Evolutionary conservation across 768 basidiomycete species (phyloP).

Genomic region (Arthromyces matolae): DNA sequence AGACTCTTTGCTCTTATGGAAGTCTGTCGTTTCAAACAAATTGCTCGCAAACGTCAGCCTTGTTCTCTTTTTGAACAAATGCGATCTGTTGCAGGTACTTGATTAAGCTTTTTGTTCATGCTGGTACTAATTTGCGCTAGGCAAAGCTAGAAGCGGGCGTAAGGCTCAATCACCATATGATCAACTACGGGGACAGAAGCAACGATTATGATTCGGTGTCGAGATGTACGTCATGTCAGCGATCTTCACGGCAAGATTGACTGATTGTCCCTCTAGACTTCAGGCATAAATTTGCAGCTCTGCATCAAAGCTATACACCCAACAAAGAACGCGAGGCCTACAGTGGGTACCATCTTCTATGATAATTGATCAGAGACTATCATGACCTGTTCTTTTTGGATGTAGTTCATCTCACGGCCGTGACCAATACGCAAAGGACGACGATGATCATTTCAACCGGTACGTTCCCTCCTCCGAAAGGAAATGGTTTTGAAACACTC

Average conservation of each 20-base stretch:
- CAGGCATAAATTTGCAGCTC: slow-evolving; percentile 62
- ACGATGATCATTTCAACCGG: slow-evolving; percentile 71
- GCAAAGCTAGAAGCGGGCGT: slow-evolving; percentile 77
- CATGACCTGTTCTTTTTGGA: neutral
- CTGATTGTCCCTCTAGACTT: slow-evolving; percentile 50
- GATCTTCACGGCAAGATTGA: neutral
- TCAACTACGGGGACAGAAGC: slow-evolving; percentile 66
- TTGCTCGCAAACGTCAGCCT: slow-evolving; percentile 72
- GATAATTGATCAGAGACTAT: neutral
- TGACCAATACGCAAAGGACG: slow-evolving; percentile 76
- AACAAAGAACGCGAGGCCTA: slow-evolving; percentile 72
- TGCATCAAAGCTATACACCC: slow-evolving; percentile 65
- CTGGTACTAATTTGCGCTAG: slow-evolving; percentile 32
- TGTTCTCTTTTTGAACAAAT: slow-evolving; percentile 80
- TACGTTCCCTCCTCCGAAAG: slow-evolving; percentile 28
- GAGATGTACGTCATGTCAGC: slow-evolving; percentile 50
- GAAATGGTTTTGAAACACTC: slow-evolving; percentile 1
- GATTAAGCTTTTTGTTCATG: no score
- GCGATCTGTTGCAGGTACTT: slow-evolving; percentile 68
- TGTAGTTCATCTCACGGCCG: slow-evolving; percentile 74
- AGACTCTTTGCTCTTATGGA: slow-evolving; percentile 78
- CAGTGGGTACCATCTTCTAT: slow-evolving; percentile 40
- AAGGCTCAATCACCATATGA: slow-evolving; percentile 63
- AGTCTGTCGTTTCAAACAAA: slow-evolving; percentile 65
- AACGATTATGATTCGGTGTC: slow-evolving; percentile 78